Base-by-base conservation (phyloP, 106 monocot genomes). In the Chionographis japonica region DNA sequence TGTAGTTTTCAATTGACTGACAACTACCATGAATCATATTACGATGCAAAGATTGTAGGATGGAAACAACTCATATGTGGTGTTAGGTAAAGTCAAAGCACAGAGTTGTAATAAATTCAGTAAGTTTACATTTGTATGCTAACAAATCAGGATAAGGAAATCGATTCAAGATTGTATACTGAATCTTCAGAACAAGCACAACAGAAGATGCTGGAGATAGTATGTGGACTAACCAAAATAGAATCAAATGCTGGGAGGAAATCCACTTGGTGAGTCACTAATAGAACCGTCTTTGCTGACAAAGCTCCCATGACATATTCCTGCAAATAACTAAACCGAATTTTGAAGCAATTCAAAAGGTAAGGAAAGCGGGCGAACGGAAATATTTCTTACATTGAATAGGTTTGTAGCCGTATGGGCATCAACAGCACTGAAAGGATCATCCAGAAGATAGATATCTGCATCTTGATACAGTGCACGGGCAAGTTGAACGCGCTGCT, bases 371-470 rank as follows among this genome's bases (percentile, higher is more conserved):
- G 66, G 14, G 17, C 13, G 37, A 6, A 70, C 5, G 27, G 12
- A 49, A 53, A 39, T 5, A 39, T 2, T 12, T 52, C 6, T 37
- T 75, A 78, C 85, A 71, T 85, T 78, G 18, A 81, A 85, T 27
- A 84, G 58, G 40, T 65, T 80, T 38, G 83, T 78, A 50, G 85
- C 85, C 18, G 92, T 92, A 70, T 88, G 94, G 10, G 91, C 91
- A 81, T 95, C 94, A 16, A 95, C 94, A 37, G 94, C 94, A 72
- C 94, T 95, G 61, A 95, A 95, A 64, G 91, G 91, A 57, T 95
- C 94, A 71, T 95, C 94, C 12, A 95, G 56, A 37, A 95, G 81
- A 77, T 95, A 95, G 36, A 83, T 79, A 68, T 95, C 94, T 27
- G 91, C 90, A 67, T 91, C 83, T 67, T 81, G 76, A 79, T 95